A percentile compares a stretch with the other conserved stretches of the same genome.
These are phyloP conservation scores for Vanrija humicola DNA, from an alignment of 1,284 basidiomycete species.

Conservation along the genomic window DNA sequence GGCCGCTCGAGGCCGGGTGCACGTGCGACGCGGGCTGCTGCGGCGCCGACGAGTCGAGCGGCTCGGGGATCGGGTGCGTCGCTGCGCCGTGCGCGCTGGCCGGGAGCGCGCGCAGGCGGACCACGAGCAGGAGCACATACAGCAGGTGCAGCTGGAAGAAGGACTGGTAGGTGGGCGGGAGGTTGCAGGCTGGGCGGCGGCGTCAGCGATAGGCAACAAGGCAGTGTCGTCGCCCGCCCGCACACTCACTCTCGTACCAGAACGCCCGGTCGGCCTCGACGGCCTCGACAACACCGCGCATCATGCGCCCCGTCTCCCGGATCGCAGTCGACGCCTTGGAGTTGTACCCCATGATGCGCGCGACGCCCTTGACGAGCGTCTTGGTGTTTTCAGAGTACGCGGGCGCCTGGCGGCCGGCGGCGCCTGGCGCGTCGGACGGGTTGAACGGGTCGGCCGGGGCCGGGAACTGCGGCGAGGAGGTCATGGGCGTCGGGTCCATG, in stretches of 20 bases:
- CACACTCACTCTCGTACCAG: constrained; percentile 49
- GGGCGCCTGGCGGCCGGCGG: not conserved
- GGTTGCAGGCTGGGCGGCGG: constrained; percentile 62
- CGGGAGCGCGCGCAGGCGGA: constrained; percentile 76
- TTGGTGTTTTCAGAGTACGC: constrained; percentile 36
- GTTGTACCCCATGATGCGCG: constrained; percentile 55
- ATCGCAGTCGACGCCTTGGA: constrained; percentile 53
- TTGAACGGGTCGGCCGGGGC: constrained; percentile 40
- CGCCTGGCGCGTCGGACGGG: constrained; percentile 4
- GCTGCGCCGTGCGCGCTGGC: constrained; percentile 56
- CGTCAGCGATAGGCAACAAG: not conserved
- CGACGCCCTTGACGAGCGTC: constrained; percentile 42
- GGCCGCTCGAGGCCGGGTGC: not conserved
- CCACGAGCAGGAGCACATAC: constrained; percentile 85
- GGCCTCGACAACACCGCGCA: constrained; percentile 53
- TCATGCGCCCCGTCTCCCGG: constrained; percentile 54
- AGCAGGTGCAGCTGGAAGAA: constrained; percentile 96
- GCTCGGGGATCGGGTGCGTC: constrained; percentile 51
- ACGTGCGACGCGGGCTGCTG: constrained; percentile 4
- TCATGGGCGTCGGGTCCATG: too few species aligned
- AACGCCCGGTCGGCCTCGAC: constrained; percentile 50
- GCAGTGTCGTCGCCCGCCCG: not conserved
- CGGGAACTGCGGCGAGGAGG: constrained; percentile 32
- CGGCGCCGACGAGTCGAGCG: constrained; percentile 21
- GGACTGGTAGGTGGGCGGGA: constrained; percentile 93